These are phyloP conservation scores for Puccinia novopanici DNA, from an alignment of 1,284 basidiomycete genomes.

Conservation along the genomic window DNA sequence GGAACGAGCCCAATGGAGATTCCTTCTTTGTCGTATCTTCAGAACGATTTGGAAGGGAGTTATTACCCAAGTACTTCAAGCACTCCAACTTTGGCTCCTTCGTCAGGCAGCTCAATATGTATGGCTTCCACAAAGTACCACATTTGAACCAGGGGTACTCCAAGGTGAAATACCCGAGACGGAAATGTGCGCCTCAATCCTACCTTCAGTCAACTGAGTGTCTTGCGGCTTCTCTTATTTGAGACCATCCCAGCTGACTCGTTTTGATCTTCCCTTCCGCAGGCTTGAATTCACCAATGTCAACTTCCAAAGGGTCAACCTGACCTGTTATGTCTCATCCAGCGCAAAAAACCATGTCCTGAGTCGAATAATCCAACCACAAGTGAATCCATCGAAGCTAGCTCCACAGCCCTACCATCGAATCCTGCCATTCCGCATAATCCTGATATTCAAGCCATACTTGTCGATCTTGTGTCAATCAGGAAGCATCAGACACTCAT, in stretches of 20 bases:
- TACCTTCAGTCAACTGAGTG: not conserved
- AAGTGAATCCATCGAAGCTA: slow-evolving; percentile 4
- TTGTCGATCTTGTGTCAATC: slow-evolving; percentile 82
- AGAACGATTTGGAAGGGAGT: slow-evolving; percentile 85
- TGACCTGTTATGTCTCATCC: slow-evolving; percentile 84
- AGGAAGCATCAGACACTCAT: slow-evolving; percentile 88
- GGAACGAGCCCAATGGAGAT: slow-evolving; percentile 78
- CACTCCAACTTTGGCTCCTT: slow-evolving; percentile 92
- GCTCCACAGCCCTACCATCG: slow-evolving; percentile 19
- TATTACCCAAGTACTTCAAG: slow-evolving; percentile 92
- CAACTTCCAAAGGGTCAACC: slow-evolving; percentile 84
- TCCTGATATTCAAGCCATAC: slow-evolving; percentile 71
- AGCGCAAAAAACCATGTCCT: slow-evolving; percentile 64
- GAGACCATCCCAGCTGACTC: no score
- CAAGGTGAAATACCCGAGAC: slow-evolving; percentile 68
- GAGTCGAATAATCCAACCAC: slow-evolving; percentile 16
- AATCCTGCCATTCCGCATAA: not conserved
- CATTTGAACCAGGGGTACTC: slow-evolving; percentile 94
- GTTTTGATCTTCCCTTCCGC: not conserved
- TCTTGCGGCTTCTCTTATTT: not conserved
- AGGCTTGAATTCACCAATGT: slow-evolving; percentile 75
- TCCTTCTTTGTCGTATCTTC: slow-evolving; percentile 91
- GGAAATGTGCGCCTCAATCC: slow-evolving; percentile 69
- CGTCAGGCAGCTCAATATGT: slow-evolving; percentile 94
- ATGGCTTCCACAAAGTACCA: slow-evolving; percentile 60